Base-by-base conservation (phyloP, 768 basidiomycete genomes). In the Pulveroboletus sp. region DNA sequence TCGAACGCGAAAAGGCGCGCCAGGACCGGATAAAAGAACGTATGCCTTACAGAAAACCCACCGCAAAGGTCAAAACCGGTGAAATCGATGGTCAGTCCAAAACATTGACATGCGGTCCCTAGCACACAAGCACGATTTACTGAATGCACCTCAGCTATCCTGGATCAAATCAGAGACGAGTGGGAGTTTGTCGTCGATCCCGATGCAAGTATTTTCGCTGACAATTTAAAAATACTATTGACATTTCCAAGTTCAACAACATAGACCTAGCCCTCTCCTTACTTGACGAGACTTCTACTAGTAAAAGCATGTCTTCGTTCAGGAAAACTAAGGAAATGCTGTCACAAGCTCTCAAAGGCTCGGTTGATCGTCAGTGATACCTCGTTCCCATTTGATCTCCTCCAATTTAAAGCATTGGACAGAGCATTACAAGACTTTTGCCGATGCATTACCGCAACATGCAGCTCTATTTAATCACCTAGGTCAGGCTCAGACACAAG, bases 401-500 rank as follows among this genome's bases (percentile, higher is more conserved):
- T 45, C 14, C 30, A 30, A 44, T 49, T 53, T 43, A 11, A 36
- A 27, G 6, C 51, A 51, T 49, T 54, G 56, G 39, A n/a, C 68
- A 89, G 89, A 86, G 59, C 86, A 97, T 61, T 96, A 94, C 65
- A 86, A 95, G 69, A 84, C 93, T 3, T 98, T 97, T 66, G 93
- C 92, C 38, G 84, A 92, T n/a, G 86, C 93, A 0, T 73, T 98
- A 21, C 92, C 94, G 0, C 91, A 92, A 57, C 96, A 98, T 65
- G 80, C 89, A 2, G 78, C 83, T 3, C 75, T 97, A 11, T 60
- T 93, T 36, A 78, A 70, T 40, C 85, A 90, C 49, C 76, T 99
- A 5, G 73, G 74, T 13, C 76, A 80, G 31, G 81, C 88, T 5
- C 93, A 95, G 67, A 69, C 73, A 1, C 86, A 96, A 58, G 80